A percentile compares a stretch with the other conserved stretches of the same genome.
These are phyloP conservation scores for Leucaena leucocephala DNA, from an alignment of 306 rosid genomes.

Conservation along the genomic window DNA sequence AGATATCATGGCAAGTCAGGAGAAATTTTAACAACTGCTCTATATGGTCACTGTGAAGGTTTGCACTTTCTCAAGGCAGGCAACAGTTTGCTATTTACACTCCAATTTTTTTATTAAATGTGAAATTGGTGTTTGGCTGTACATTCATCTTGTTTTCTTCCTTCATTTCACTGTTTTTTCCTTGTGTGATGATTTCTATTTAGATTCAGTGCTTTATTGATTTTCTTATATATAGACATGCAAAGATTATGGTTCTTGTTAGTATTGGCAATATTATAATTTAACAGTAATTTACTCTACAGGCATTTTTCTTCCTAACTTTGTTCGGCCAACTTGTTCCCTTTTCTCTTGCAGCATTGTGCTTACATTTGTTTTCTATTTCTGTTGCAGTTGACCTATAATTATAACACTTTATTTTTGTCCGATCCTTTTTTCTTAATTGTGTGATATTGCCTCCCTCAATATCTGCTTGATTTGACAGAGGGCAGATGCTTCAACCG, in stretches of 20 bases:
- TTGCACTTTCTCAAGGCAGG: slow-evolving; percentile 92
- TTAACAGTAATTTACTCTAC: not conserved
- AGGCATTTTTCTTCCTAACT: slow-evolving; percentile 29
- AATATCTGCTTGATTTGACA: slow-evolving; percentile 63
- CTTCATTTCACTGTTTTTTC: slow-evolving; percentile 20
- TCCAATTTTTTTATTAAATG: slow-evolving; percentile 31
- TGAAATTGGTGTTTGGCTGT: slow-evolving; percentile 47
- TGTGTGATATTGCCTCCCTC: slow-evolving; percentile 34
- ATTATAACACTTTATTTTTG: not conserved
- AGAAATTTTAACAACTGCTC: slow-evolving; percentile 89
- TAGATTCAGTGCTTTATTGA: slow-evolving; percentile 14
- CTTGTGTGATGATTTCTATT: slow-evolving; percentile 16
- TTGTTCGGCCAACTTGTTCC: slow-evolving; percentile 25
- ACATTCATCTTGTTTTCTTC: slow-evolving; percentile 14
- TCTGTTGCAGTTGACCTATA: not conserved
- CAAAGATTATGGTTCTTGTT: slow-evolving; percentile 20
- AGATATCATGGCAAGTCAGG: slow-evolving; percentile 92
- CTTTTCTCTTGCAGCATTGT: slow-evolving; percentile 24
- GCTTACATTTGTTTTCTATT: not conserved
- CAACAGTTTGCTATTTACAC: slow-evolving; percentile 79
- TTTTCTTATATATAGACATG: slow-evolving; percentile 13
- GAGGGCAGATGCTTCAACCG: slow-evolving; percentile 99
- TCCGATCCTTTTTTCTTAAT: slow-evolving; percentile 24
- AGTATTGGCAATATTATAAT: slow-evolving; percentile 25
- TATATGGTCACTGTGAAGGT: slow-evolving; percentile 86